phyloP scores from a whole-genome alignment of 192 early-diverging fungal genomes.

The Rhizophagus clarus region DNA sequence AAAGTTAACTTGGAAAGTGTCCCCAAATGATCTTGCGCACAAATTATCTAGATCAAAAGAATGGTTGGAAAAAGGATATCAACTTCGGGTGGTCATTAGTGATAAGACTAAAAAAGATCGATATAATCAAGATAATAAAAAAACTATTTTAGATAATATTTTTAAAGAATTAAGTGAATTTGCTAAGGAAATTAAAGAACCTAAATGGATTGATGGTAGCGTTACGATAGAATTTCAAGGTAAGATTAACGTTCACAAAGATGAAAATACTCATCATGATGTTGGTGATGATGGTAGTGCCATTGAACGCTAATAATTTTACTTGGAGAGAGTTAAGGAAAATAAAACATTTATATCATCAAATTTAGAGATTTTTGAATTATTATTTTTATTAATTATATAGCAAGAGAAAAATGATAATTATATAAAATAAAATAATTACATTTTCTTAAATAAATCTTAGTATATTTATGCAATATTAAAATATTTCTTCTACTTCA shows the following conservation, averaged over 20 bases:
- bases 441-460: too few relatives aligned
- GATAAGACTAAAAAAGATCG: not conserved
- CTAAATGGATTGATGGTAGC: not conserved
- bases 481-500: too few relatives aligned
- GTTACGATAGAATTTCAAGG: not conserved
- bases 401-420: too few relatives aligned
- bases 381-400: too few relatives aligned
- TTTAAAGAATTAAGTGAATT: not conserved
- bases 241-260: not conserved
- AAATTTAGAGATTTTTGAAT: too few relatives aligned
- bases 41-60: conserved; percentile 48
- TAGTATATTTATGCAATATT: too few relatives aligned
- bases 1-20: conserved; percentile 55
- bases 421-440: too few relatives aligned
- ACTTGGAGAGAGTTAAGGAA: too few relatives aligned
- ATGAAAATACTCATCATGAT: too few relatives aligned
- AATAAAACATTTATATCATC: too few relatives aligned
- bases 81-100: conserved; percentile 50
- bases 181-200: not conserved
- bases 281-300: not conserved
- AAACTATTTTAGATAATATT: not conserved
- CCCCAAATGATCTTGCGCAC: conserved; percentile 51
- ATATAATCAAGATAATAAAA: not conserved
- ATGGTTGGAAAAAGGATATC: conserved; percentile 56
- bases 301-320: too few relatives aligned